Evolutionary conservation across 2,329 filamentous ascomycete genomes (phyloP), one percentile per base, ranked within the genome.

Genomic region (Teratosphaeria pseudoeucalypti): DNA sequence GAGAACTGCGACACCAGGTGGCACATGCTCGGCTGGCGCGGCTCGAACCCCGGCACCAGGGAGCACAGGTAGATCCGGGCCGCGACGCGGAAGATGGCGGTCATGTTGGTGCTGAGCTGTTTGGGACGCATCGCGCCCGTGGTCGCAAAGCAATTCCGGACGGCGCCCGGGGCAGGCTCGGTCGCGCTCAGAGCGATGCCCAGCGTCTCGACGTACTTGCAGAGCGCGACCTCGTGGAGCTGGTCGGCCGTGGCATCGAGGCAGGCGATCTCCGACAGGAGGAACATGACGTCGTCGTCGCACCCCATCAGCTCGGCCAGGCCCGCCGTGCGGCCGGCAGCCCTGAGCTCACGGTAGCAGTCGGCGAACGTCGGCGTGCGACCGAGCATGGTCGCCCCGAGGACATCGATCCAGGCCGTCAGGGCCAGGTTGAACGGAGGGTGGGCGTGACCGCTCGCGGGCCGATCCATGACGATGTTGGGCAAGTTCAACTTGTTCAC

Each of bases 31-130:
- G 80, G 78, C 68, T 94, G 87, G 60, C 80, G 81, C 55, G 88
- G 88, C 67, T 87, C 85, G 76, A 92, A 94, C 59, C 91, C 91
- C 0, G 92, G 92, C 0, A 97, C 89, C 39, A 99, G 81, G 71
- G 89, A 92, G 84, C 91, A 96, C n/a, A 97, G 85, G 76, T 96
- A 96, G 76, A 99, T 91, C 70, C 92, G 88, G 2, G 92, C 92
- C 2, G 92, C 92, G 58, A 95, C 79, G 68, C 92, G 89, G 84
- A 95, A 99, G 52, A 95, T 85, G 49, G 87, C 83, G 0, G 91
- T 95, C 75, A 97, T 90, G 79, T 95, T 96, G 74, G 84, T 86
- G 71, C 86, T 87, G 64, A 97, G 82, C 74, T 95, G 88, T 70
- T 88, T 89, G 2, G 92, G 88, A 59, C 86, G 86, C 65, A 96